Base-by-base conservation (phyloP, 73 alveolate species). In the Paramecium octaurelia region DNA sequence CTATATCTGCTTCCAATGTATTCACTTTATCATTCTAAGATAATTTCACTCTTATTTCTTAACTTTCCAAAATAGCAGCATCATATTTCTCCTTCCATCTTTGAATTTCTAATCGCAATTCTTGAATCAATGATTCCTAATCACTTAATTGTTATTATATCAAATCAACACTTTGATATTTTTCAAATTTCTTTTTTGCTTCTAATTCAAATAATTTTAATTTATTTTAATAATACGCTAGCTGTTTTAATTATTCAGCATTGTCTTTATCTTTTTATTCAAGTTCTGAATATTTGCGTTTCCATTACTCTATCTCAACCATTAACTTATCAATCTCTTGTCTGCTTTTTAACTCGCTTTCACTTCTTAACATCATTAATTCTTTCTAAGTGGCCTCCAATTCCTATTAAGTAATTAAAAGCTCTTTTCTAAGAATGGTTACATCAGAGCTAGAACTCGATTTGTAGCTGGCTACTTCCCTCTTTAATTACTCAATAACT, bases 111-210 rank as follows among this genome's bases (percentile, higher is more conserved):
- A 59, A 24, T 59, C 77, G 20, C 4, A 59, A 59, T 29, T 59
- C 77, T 59, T 59, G 43, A 24, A 59, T 59, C 6, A 59, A 24
- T 16, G 77, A 18, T 59, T 59, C 77, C 9, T 59, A 59, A 59
- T 59, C 77, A 59, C 12, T 59, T 59, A 59, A 59, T 29, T 59
- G 34, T 59, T 59, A 29, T 59, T 0, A 59, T 59, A 59, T 8
- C 21, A 20, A 59, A 59, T 59, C 77, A 21, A 59, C 77, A 16
- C 43, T 4, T 59, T 59, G 9, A 29, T 59, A 59, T 20, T 59
- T 59, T 20, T 59, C 77, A 76, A 38, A 76, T 40, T 76, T 76
- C 73, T 76, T 76, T 18, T 76, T 76, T 38, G 89, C 73, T 18
- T 76, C 89, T 24, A 21, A 38, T 38, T 76, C 89, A 42, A 14